phyloP scores from a whole-genome alignment of 371 early-diverging fungal species.

The Paraphysoderma sedebokerense region DNA sequence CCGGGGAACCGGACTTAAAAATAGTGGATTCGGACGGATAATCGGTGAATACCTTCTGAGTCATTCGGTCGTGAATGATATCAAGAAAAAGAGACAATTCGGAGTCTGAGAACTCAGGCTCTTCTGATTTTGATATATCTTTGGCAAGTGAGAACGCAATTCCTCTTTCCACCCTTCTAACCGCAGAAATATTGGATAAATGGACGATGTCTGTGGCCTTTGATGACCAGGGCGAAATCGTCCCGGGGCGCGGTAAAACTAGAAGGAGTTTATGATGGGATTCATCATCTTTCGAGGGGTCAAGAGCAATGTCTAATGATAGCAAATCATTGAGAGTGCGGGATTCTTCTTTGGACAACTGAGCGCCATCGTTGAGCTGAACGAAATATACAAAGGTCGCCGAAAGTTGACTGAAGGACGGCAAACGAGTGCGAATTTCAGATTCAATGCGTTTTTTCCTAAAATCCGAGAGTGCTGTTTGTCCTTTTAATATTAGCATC shows the following conservation, averaged over 20 bases:
- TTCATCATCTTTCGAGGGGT: no score
- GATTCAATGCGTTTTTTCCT: no score
- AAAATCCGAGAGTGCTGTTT: no score
- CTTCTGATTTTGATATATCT: constrained; percentile 5
- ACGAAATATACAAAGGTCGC: no score
- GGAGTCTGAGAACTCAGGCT: no score
- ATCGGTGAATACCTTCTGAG: constrained; percentile 43
- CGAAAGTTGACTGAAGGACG: no score
- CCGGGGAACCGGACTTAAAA: constrained; percentile 57
- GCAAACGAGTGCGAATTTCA: no score
- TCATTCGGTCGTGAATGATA: constrained; percentile 82
- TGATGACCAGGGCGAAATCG: constrained; percentile 97
- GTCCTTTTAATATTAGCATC: no score
- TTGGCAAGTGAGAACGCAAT: constrained; percentile 39
- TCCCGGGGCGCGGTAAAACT: constrained; percentile 76
- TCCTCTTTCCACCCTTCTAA: constrained; percentile 78
- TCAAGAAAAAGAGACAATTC: constrained; percentile 23
- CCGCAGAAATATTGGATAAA: constrained; percentile 57
- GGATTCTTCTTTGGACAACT: neutral
- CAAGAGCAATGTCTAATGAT: no score
- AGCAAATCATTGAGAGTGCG: no score
- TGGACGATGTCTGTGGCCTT: constrained; percentile 93
- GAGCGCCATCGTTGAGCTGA: no score
- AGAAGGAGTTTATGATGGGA: no score
- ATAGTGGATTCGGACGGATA: constrained; percentile 44